Percentiles rank a stretch among this genome's conserved stretches.
Conservation (phyloP, 331 rosid genomes). For the Pyrus hybrid region DNA sequence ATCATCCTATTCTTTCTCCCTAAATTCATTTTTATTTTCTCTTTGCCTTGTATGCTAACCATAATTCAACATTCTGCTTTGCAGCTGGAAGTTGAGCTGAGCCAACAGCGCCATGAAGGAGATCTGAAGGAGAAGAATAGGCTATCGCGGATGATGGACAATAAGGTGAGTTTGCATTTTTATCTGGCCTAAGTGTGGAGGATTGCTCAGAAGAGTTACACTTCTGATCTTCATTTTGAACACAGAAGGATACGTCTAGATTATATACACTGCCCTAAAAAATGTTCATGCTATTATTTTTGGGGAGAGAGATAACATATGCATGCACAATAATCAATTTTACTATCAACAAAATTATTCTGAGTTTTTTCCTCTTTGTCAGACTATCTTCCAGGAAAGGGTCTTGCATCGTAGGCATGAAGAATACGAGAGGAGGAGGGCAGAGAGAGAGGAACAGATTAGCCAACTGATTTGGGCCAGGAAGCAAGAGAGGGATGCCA, state of each 20-base stretch:
- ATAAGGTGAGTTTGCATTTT: slow-evolving; percentile 41
- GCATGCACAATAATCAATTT: neutral
- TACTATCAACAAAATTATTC: neutral
- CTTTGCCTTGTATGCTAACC: neutral
- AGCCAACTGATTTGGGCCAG: slow-evolving; percentile 52
- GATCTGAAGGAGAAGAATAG: slow-evolving; percentile 83
- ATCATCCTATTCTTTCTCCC: neutral
- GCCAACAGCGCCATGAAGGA: slow-evolving; percentile 87
- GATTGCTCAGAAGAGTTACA: neutral
- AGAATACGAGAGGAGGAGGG: slow-evolving; percentile 52
- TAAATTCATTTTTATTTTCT: neutral
- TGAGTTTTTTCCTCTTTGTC: neutral
- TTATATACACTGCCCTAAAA: neutral
- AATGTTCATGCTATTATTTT: neutral
- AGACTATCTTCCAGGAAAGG: slow-evolving; percentile 61
- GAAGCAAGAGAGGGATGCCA: slow-evolving; percentile 55
- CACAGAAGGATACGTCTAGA: neutral
- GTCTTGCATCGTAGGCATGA: slow-evolving; percentile 58
- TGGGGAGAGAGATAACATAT: neutral
- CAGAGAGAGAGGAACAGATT: slow-evolving; percentile 63
- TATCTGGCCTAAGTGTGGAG: neutral
- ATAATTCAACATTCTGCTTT: slow-evolving; percentile 5
- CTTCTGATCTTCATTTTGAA: neutral
- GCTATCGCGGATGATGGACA: slow-evolving; percentile 50
- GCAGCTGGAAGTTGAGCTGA: slow-evolving; percentile 76